These are phyloP conservation scores for Trichoderma atroviride DNA, from an alignment of 2,329 filamentous ascomycete genomes.

Conservation along the genomic window DNA sequence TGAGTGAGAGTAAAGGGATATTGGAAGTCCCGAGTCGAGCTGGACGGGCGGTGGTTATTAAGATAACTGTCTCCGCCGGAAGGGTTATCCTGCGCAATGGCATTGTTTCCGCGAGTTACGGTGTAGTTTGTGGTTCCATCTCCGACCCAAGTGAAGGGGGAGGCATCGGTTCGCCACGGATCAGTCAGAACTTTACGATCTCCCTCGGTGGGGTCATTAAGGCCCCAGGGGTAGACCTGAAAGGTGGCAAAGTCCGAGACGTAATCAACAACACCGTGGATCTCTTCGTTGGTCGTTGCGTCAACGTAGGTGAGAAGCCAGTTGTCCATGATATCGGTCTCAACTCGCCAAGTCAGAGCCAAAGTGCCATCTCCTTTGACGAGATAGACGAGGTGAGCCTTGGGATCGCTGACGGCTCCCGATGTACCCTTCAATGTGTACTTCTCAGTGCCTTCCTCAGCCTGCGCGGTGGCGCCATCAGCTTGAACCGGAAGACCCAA, in stretches of 20 bases:
- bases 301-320: conserved; percentile 64
- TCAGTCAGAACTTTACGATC: conserved; percentile 48
- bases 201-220: conserved; percentile 57
- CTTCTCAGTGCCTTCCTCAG: conserved; percentile 33
- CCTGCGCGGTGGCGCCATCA: conserved; percentile 33
- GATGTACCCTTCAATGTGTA: conserved; percentile 51
- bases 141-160: conserved; percentile 57
- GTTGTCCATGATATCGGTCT: conserved; percentile 59
- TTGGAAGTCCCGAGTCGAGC: conserved; percentile 48
- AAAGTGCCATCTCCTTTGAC: conserved; percentile 51
- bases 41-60: conserved; percentile 51
- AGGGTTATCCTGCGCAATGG: conserved; percentile 52
- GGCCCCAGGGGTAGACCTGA: conserved; percentile 59
- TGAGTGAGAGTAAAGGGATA: conserved; percentile 46
- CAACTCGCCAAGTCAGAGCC: conserved; percentile 58
- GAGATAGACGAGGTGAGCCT: conserved; percentile 59
- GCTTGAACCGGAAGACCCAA: conserved; percentile 40
- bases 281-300: conserved; percentile 47
- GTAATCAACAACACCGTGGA: conserved; percentile 61
- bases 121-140: conserved; percentile 53
- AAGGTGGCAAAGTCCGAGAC: conserved; percentile 56
- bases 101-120: conserved; percentile 62
- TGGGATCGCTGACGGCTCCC: conserved; percentile 55
- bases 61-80: conserved; percentile 42
- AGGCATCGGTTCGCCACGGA: conserved; percentile 51